Evolutionary conservation across 352 stramenopile genomes (phyloP), one percentile per base, ranked within the genome.

Genomic region (Phytophthora sojae): DNA sequence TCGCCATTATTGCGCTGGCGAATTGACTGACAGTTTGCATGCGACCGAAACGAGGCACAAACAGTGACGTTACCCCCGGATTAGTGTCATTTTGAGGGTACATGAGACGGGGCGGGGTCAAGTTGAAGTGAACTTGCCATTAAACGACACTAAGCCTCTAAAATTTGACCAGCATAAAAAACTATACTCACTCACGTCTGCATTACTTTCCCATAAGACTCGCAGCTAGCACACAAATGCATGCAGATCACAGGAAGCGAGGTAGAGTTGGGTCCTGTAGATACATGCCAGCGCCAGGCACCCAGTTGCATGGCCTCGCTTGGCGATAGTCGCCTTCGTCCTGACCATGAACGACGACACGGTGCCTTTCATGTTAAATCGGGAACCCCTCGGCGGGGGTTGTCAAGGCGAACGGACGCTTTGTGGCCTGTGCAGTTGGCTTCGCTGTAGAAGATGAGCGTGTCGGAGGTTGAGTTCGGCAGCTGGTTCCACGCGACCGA

Each of bases 91-190:
- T 14, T n/a, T 47, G 14, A 14, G 39, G 2, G 19, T 8, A 21
- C 39, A 19, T 47, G 39, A 21, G 39, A 47, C 39, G 39, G 19
- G 39, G 39, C 39, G 39, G 17, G 5, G 61, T 61, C 61, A 69
- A 32, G 61, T 69, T 69, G 61, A 69, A 69, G 61, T 65, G 39
- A 37, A 21, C 21, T 21, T 21, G 21, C 21, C 21, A 21, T 21
- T 21, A 21, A 21, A 21, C 21, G 21, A 21, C 21, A 21, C 21
- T 39, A 39, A 14, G 26, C 26, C 2, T 29, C 26, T 29, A 29
- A 29, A 3, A 29, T 29, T 30, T 30, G 26, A 6, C 26, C 26
- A 4, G 26, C 26, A 30, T 30, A 30, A 30, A 30, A 30, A 30
- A 29, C 25, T 29, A 29, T 29, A 30, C 2, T 6, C 3, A 30